Conservation (phyloP, 2,329 filamentous ascomycete species). For the Cercospora beticola region DNA sequence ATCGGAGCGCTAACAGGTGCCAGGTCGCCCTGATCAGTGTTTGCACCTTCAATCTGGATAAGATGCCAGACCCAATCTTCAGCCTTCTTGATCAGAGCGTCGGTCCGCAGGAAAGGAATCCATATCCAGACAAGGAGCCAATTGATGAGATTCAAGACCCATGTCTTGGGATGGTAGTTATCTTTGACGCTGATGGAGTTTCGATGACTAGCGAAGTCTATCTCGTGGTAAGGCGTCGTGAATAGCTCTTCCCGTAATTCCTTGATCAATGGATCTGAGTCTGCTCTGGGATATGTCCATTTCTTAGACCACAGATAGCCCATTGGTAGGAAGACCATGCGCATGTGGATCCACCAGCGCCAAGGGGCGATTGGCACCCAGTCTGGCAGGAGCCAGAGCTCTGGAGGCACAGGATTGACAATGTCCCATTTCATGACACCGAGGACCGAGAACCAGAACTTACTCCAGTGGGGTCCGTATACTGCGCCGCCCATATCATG, state of each 20-base stretch:
- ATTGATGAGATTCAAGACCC: conserved; percentile 75
- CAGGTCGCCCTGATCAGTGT: conserved; percentile 82
- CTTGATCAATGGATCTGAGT: conserved; percentile 65
- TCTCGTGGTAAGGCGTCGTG: conserved; percentile 70
- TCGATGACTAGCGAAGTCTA: conserved; percentile 74
- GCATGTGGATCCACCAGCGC: conserved; percentile 76
- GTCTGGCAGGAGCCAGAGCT: conserved; percentile 67
- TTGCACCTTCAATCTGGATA: conserved; percentile 87
- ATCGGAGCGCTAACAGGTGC: conserved; percentile 88
- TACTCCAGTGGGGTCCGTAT: conserved; percentile 90
- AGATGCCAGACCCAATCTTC: conserved; percentile 81
- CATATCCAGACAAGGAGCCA: conserved; percentile 77
- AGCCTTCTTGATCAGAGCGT: conserved; percentile 65
- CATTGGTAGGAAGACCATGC: conserved; percentile 94
- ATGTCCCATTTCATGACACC: conserved; percentile 86
- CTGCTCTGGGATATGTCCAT: conserved; percentile 68
- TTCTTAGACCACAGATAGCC: conserved; percentile 81
- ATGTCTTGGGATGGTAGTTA: conserved; percentile 91
- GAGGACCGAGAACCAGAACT: conserved; percentile 87
- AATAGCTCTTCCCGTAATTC: conserved; percentile 80
- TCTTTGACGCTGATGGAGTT: conserved; percentile 78
- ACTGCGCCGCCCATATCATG: conserved; percentile 84
- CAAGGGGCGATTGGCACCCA: conserved; percentile 39
- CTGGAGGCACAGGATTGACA: conserved; percentile 90
- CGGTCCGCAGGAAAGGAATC: conserved; percentile 71